Conservation (phyloP, 345 rosid species). For the Lenwebbia sp. region DNA sequence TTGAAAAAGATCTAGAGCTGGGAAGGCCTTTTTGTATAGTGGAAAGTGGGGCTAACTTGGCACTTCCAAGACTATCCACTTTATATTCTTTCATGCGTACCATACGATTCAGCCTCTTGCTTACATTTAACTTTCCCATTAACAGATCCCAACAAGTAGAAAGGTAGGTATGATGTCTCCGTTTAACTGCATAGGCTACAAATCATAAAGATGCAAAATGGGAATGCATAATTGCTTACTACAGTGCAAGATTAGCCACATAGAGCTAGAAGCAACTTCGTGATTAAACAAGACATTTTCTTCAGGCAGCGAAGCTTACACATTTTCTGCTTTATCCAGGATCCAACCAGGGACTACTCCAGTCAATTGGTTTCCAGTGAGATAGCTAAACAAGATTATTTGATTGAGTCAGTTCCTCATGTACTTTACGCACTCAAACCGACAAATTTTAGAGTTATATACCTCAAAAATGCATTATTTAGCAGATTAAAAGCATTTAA, state of each 20-base stretch:
- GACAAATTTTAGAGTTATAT: background rate
- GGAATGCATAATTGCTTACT: background rate
- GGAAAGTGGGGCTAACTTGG: too few relatives aligned
- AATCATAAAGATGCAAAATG: background rate
- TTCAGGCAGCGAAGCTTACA: background rate
- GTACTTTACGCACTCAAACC: background rate
- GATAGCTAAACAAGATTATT: background rate
- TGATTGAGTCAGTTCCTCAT: background rate
- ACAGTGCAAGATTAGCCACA: background rate
- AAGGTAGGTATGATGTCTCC: background rate
- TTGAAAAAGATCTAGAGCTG: background rate
- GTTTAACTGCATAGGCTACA: background rate
- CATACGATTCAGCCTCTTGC: background rate
- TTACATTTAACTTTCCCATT: background rate
- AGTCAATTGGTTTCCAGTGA: conserved; percentile 1
- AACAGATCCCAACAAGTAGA: background rate
- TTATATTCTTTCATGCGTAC: background rate
- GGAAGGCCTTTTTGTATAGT: background rate
- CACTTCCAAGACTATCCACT: background rate
- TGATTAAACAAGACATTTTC: background rate
- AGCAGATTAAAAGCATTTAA: background rate
- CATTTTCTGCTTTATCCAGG: background rate
- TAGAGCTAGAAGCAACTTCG: background rate
- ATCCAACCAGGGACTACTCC: conserved; percentile 1
- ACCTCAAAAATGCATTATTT: background rate